These are phyloP conservation scores for Funneliformis mosseae DNA, from an alignment of 192 early-diverging fungal species.

Conservation along the genomic window DNA sequence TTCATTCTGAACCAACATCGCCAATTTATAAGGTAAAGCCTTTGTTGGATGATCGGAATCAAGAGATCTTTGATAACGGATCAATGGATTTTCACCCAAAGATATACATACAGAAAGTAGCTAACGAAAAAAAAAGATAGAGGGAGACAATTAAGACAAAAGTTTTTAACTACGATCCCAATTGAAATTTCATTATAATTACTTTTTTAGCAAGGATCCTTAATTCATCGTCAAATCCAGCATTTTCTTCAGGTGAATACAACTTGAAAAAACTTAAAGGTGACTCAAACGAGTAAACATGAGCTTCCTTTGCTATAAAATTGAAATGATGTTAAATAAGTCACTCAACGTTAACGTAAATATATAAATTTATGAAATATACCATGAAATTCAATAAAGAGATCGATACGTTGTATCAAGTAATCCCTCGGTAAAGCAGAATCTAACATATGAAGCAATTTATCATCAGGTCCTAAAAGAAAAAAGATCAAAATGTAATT, in stretches of 20 bases:
- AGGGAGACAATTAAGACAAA: not conserved
- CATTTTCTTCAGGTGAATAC: constrained; percentile 58
- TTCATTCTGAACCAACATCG: constrained; percentile 79
- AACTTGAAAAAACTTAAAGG: constrained; percentile 65
- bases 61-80: constrained; percentile 86
- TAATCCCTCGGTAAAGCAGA: constrained; percentile 54
- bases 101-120: constrained; percentile 85
- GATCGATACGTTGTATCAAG: constrained; percentile 71
- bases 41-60: constrained; percentile 69
- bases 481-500: not conserved
- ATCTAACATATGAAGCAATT: constrained; percentile 61
- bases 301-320: constrained; percentile 57
- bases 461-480: constrained; percentile 64
- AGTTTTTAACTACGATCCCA: not conserved
- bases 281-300: constrained; percentile 73
- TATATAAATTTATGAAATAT: constrained; percentile 18
- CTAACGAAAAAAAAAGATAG: constrained; percentile 47
- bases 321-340: not conserved
- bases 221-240: constrained; percentile 47
- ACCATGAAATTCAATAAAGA: constrained; percentile 86
- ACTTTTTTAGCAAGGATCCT: constrained; percentile 60
- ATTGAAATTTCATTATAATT: not conserved
- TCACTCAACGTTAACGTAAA: not conserved
- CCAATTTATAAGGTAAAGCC: constrained; percentile 74
- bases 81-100: constrained; percentile 88